A percentile compares a stretch with the other conserved stretches of the same genome.
These are phyloP conservation scores for Rosa persica DNA, from an alignment of 306 rosid species.

Conservation along the genomic window DNA sequence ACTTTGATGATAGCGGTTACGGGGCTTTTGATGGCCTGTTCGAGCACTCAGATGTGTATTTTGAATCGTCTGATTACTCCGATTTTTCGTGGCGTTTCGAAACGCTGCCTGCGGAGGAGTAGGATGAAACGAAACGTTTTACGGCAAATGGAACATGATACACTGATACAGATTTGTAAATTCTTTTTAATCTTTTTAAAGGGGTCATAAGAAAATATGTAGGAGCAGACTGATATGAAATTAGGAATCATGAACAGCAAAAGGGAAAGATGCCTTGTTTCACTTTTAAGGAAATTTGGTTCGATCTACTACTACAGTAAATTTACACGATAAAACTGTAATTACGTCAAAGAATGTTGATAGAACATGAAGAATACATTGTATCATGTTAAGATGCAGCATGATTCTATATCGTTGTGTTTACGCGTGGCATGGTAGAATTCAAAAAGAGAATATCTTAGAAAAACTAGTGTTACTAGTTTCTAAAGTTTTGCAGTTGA, in stretches of 20 bases:
- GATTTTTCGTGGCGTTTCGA: slow-evolving; percentile 66
- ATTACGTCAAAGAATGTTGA: too few relatives aligned
- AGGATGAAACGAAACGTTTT: slow-evolving; percentile 13
- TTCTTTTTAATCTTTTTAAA: slow-evolving; percentile 6
- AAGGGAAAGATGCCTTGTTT: background rate
- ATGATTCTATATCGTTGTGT: background rate
- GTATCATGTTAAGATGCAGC: too few relatives aligned
- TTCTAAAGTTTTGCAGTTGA: too few relatives aligned
- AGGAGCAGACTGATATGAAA: slow-evolving; percentile 24
- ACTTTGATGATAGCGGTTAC: slow-evolving; percentile 16
- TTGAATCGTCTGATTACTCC: slow-evolving; percentile 46
- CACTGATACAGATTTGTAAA: slow-evolving; percentile 37
- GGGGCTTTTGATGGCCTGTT: slow-evolving; percentile 65
- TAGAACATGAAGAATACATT: background rate
- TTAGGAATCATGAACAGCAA: slow-evolving; percentile 8
- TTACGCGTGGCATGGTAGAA: background rate
- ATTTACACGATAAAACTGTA: background rate
- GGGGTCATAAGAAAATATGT: background rate
- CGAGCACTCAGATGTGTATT: slow-evolving; percentile 63
- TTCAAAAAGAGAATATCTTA: too few relatives aligned
- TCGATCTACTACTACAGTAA: background rate
- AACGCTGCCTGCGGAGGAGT: slow-evolving; percentile 69
- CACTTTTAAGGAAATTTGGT: background rate
- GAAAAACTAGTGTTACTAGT: too few relatives aligned
- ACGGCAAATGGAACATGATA: slow-evolving; percentile 5